Evolutionary conservation across 2,329 filamentous ascomycete genomes (phyloP), one percentile per base, ranked within the genome.

Genomic region (Aspergillus phoenicis): DNA sequence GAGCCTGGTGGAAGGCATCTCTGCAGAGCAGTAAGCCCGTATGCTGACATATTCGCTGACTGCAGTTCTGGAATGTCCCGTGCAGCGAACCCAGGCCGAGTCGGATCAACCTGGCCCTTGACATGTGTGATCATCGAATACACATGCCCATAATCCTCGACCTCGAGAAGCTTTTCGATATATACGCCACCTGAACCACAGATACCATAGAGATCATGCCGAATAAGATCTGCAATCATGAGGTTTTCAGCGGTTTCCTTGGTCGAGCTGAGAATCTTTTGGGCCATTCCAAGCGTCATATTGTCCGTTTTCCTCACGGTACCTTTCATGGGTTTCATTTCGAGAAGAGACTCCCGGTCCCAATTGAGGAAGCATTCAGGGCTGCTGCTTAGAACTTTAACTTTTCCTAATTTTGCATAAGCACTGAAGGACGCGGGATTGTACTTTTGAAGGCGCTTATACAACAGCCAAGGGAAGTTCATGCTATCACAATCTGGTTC

Each of bases 191-290:
- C 88, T 1, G 89, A 84, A 5, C 91, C 91, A 62, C 89, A 91
- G 8, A 96, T 88, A n/a, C 89, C 87, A 75, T 96, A 90, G 11
- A 98, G 81, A 75, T 98, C 94, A 72, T 98, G 94, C 0, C 94
- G 86, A n/a, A 97, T 95, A 1, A 98, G 83, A 75, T 98, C 94
- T 2, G 97, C 93, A 69, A 98, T 97, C 95, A 98, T 98, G 24
- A 98, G 84, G 71, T 98, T 98, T 80, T 98, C 94, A 0, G 94
- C 94, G 69, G 91, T 88, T 75, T 98, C 95, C 75, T 98, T 98
- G 22, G 91, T 89, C 0, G 91, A 85, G 60, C 89, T 86, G 13
- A 97, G 84, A 41, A 96, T 85, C 28, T 80, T 79, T 62, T 89
- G 87, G 0, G 94, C 93, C 69, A 90, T 84, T 5, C 83, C 84